Evolutionary conservation across 176 grass and related monocot genomes (phyloP).

Genomic region (Musa schizocarpa): DNA sequence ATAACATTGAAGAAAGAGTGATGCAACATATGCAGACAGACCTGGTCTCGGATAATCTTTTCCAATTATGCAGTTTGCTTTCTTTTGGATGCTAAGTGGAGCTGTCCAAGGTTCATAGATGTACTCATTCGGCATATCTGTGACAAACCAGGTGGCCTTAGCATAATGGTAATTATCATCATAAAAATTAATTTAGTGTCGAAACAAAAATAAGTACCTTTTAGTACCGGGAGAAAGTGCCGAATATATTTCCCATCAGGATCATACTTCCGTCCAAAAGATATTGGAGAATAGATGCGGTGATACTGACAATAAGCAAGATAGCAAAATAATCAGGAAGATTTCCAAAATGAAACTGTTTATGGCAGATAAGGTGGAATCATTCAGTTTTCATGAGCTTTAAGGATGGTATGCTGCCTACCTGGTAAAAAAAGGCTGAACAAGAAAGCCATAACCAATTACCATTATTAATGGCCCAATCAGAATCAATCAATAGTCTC

Average conservation of each 20-base stretch:
- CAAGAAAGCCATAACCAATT: slow-evolving; percentile 96
- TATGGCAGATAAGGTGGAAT: background rate
- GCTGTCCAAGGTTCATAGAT: slow-evolving; percentile 95
- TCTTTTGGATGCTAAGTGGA: slow-evolving; percentile 70
- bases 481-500: slow-evolving; percentile 77
- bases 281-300: slow-evolving; percentile 80
- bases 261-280: slow-evolving; percentile 92
- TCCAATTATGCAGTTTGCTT: slow-evolving; percentile 74
- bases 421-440: slow-evolving; percentile 95
- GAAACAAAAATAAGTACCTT: slow-evolving; percentile 44
- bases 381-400: background rate
- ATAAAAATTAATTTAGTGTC: background rate
- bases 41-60: slow-evolving; percentile 85
- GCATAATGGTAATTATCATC: background rate
- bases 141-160: background rate
- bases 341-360: slow-evolving; percentile 3
- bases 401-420: background rate
- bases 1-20: background rate
- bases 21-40: slow-evolving; percentile 6
- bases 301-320: slow-evolving; percentile 42
- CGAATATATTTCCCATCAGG: slow-evolving; percentile 70
- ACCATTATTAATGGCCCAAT: slow-evolving; percentile 89
- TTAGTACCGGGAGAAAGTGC: slow-evolving; percentile 73
- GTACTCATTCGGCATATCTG: slow-evolving; percentile 89
- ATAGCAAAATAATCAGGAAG: background rate